These are phyloP conservation scores for Alternaria consortialis DNA, from an alignment of 2,329 filamentous ascomycete genomes.

Conservation along the genomic window DNA sequence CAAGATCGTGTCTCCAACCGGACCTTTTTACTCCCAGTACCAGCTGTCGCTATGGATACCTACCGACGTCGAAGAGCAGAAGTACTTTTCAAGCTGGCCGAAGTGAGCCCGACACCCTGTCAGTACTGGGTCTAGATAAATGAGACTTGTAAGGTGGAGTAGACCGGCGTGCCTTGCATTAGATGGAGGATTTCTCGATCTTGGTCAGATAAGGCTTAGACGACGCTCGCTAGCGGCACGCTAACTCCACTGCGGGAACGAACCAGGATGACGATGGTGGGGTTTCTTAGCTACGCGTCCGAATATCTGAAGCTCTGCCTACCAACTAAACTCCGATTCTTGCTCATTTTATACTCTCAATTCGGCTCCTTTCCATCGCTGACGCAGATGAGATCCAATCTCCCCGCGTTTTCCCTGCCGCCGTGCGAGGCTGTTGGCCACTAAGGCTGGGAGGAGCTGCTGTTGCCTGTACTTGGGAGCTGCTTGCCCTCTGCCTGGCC, in stretches of 20 bases:
- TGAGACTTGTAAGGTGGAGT: constrained; percentile 17
- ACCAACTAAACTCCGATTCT: background rate
- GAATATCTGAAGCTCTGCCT: constrained; percentile 64
- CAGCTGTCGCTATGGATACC: background rate
- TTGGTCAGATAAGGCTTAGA: constrained; percentile 10
- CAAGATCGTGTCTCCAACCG: background rate
- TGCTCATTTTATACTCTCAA: background rate
- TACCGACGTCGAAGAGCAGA: background rate
- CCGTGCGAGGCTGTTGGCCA: constrained; percentile 33
- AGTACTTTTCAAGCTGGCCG: constrained; percentile 6
- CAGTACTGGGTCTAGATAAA: constrained; percentile 1
- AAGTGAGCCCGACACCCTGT: constrained; percentile 9
- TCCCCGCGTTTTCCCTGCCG: constrained; percentile 23
- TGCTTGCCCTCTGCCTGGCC: constrained; percentile 35
- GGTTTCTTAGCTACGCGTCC: constrained; percentile 9
- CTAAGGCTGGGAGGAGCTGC: constrained; percentile 33
- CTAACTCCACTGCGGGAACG: constrained; percentile 14
- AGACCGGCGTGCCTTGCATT: constrained; percentile 20
- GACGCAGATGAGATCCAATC: constrained; percentile 40
- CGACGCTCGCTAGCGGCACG: constrained; percentile 10
- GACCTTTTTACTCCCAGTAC: background rate
- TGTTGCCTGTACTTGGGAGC: constrained; percentile 36
- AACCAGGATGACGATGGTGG: constrained; percentile 19
- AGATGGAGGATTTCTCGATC: constrained; percentile 15
- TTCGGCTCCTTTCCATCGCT: constrained; percentile 8